Conservation (phyloP, 2,329 filamentous ascomycete genomes). For the Claviceps maximensis region DNA sequence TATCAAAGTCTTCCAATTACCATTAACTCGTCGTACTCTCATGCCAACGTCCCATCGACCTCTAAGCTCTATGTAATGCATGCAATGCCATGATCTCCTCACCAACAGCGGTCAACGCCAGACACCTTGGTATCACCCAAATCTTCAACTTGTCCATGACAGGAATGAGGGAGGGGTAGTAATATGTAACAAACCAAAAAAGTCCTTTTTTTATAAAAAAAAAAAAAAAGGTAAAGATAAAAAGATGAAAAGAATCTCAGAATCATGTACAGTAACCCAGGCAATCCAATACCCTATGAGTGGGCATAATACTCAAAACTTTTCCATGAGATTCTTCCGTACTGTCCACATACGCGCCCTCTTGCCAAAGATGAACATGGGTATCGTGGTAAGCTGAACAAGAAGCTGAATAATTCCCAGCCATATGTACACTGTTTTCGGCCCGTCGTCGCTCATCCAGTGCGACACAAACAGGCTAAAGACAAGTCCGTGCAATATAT, state of each 20-base stretch:
- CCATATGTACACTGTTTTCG: conserved; percentile 66
- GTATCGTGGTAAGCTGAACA: conserved; percentile 61
- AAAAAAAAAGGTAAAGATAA: too few relatives aligned
- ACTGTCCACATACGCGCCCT: conserved; percentile 89
- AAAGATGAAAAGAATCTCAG: too few relatives aligned
- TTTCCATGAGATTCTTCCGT: conserved; percentile 74
- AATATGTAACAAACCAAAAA: too few relatives aligned
- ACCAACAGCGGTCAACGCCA: neutral
- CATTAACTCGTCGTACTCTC: neutral
- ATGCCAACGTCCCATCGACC: neutral
- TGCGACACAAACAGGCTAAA: conserved; percentile 79
- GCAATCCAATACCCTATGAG: too few relatives aligned
- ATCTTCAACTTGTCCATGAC: too few relatives aligned
- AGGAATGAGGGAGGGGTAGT: too few relatives aligned
- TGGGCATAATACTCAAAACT: conserved; percentile 26
- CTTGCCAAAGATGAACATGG: conserved; percentile 93
- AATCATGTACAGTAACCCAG: too few relatives aligned
- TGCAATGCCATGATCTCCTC: neutral
- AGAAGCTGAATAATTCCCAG: conserved; percentile 77
- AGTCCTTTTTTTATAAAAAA: too few relatives aligned
- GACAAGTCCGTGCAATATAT: conserved; percentile 78
- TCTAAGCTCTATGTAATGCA: neutral
- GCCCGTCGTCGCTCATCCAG: conserved; percentile 66
- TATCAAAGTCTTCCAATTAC: too few relatives aligned
- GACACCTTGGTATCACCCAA: too few relatives aligned